Conservation (phyloP, 2,329 filamentous ascomycete genomes). For the Chrysoporthe puriensis region DNA sequence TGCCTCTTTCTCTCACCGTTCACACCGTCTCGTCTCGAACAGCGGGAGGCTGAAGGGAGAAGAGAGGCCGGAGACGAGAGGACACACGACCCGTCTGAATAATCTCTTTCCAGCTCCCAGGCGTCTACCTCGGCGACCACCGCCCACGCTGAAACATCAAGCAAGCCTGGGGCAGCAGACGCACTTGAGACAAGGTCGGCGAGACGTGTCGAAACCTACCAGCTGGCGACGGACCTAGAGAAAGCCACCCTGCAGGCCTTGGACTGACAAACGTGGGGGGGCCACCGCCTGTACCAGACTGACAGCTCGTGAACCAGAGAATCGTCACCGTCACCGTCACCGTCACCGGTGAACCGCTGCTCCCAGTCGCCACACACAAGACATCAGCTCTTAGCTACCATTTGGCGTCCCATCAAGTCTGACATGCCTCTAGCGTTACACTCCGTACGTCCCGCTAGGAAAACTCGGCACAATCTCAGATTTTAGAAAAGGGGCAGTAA, state of each 20-base stretch:
- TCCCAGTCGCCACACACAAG: no score
- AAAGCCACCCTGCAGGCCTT: not conserved
- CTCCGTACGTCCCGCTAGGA: not conserved
- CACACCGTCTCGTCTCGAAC: not conserved
- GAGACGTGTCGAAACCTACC: not conserved
- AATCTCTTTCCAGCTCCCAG: not conserved
- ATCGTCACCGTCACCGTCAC: not conserved
- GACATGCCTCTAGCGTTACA: conserved; percentile 12
- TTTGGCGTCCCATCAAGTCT: not conserved
- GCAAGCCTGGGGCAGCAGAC: not conserved
- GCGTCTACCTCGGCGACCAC: not conserved
- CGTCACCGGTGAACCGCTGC: not conserved
- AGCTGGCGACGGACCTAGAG: not conserved
- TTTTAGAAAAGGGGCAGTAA: not conserved
- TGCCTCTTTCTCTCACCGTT: not conserved
- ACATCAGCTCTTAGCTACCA: not conserved
- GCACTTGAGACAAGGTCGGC: not conserved
- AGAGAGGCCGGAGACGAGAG: not conserved
- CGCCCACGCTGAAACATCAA: not conserved
- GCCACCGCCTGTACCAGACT: not conserved
- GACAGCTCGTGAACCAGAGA: not conserved
- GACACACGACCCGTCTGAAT: not conserved
- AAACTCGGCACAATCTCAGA: conserved; percentile 1
- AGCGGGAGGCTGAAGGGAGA: not conserved
- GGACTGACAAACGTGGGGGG: no score